Evolutionary conservation across 371 early-diverging fungal species (phyloP), one percentile per base, ranked within the genome.

Genomic region (Apophysomyces trapeziformis): DNA sequence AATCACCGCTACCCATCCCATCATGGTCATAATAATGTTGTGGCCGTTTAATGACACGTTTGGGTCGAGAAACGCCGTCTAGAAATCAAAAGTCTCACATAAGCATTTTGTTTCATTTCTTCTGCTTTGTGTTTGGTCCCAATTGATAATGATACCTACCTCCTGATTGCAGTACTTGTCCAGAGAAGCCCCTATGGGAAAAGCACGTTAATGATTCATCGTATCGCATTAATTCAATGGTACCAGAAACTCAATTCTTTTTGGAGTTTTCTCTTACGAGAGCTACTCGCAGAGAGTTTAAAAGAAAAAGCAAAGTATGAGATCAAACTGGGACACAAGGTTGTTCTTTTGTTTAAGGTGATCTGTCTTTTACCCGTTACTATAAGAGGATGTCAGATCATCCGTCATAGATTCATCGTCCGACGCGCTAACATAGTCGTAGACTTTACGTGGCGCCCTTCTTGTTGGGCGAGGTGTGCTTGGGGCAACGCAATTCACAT

Each of bases 401-500:
- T 74, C 67, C 13, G 75, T 74, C 68, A 68, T 71, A 66, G n/a
- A n/a, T 36, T 58, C 58, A 9, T 62, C 63, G 35, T 61, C 67
- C n/a, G 36, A 36, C n/a, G 16, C 54, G 21, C 54, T 50, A 26
- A 50, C 21, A 21, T 50, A 50, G 32, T 50, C 54, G 38, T 66
- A 56, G 11, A 64, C 65, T 41, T 44, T 16, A 9, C 69, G 73
- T 36, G 72, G 61, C 8, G 65, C 64, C 5, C 76, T 72, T 57
- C 65, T 65, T 8, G 74, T 71, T 9, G 78, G 79, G 14, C 79
- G 67, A 18, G 79, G 80, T 36, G 78, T 74, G 57, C 65, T 66
- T 21, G 50, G 21, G 56, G 76, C 73, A 4, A 66, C 68, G 57
- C 78, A 77, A 45, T 80, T 80, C 7, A 87, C 75, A 66, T 96